A percentile compares a stretch with the other conserved stretches of the same genome.
phyloP scores from a whole-genome alignment of 805 yeast species.

The Lipomyces starkeyi region DNA sequence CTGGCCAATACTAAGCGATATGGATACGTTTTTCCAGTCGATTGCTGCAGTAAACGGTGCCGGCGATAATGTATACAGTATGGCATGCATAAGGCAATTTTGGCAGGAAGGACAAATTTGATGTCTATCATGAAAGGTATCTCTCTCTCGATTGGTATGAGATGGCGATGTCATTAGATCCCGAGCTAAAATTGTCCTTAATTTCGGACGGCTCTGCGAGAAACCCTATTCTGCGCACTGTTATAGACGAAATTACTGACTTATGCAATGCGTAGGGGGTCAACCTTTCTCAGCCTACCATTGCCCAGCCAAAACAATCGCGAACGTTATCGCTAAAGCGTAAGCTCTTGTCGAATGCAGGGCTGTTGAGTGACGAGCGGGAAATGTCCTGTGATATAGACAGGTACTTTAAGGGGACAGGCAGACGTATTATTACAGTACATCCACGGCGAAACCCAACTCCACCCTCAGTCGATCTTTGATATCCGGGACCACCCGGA shows the following conservation, averaged over 20 bases:
- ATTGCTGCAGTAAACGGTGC: not conserved
- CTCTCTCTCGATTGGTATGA: slow-evolving; percentile 6
- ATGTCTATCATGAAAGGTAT: slow-evolving; percentile 5
- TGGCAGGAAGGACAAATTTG: not conserved
- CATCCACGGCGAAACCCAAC: too few relatives aligned
- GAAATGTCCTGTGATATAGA: too few relatives aligned
- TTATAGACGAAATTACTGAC: not conserved
- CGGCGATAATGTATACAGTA: not conserved
- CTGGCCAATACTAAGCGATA: slow-evolving; percentile 4
- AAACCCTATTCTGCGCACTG: not conserved
- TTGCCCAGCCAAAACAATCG: not conserved
- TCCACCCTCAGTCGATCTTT: too few relatives aligned
- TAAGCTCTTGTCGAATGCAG: slow-evolving; percentile 6
- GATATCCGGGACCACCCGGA: too few relatives aligned
- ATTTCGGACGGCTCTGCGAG: slow-evolving; percentile 5
- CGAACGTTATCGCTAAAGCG: not conserved
- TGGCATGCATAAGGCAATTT: not conserved
- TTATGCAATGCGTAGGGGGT: not conserved
- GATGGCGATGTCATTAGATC: slow-evolving; percentile 1
- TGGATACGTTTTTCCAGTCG: slow-evolving; percentile 5
- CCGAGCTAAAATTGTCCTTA: not conserved
- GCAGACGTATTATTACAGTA: too few relatives aligned
- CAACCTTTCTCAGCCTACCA: not conserved
- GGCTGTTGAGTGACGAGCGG: not conserved
- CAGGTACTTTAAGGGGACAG: too few relatives aligned